Conservation (phyloP, 2,329 filamentous ascomycete genomes). For the Stachybotrys chlorohalonatus region DNA sequence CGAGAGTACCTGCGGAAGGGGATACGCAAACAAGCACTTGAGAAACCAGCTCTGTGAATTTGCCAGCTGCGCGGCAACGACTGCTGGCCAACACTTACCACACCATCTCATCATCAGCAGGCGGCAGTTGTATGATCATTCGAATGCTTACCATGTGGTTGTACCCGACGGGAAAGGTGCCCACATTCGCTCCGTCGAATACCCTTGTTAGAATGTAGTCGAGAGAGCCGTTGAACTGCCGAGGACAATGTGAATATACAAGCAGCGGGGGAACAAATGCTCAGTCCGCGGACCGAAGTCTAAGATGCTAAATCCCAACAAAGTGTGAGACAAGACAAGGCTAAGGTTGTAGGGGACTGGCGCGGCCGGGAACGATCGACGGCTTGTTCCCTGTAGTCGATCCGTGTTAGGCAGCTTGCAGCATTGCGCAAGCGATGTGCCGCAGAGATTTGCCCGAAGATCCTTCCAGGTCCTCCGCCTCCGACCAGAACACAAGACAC, state of each 20-base stretch:
- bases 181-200: neutral
- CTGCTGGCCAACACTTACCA: too few relatives aligned
- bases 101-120: too few relatives aligned
- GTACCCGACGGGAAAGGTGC: neutral
- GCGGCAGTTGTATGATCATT: neutral
- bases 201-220: too few relatives aligned
- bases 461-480: neutral
- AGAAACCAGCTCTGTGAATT: neutral
- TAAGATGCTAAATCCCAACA: too few relatives aligned
- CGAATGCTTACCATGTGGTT: neutral
- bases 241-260: too few relatives aligned
- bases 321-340: neutral
- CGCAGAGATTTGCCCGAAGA: neutral
- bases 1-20: conserved; percentile 19
- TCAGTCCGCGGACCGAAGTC: too few relatives aligned
- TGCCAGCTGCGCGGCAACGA: too few relatives aligned
- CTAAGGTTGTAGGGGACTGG: neutral
- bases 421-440: neutral
- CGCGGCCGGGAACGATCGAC: neutral
- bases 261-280: too few relatives aligned
- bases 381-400: neutral
- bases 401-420: neutral
- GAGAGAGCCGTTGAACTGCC: too few relatives aligned
- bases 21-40: conserved; percentile 3
- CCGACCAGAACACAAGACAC: too few relatives aligned